Percentiles rank a stretch among this genome's conserved stretches.
These are phyloP conservation scores for Pisolithus thermaeus DNA, from an alignment of 1,284 basidiomycete genomes.

Conservation along the genomic window DNA sequence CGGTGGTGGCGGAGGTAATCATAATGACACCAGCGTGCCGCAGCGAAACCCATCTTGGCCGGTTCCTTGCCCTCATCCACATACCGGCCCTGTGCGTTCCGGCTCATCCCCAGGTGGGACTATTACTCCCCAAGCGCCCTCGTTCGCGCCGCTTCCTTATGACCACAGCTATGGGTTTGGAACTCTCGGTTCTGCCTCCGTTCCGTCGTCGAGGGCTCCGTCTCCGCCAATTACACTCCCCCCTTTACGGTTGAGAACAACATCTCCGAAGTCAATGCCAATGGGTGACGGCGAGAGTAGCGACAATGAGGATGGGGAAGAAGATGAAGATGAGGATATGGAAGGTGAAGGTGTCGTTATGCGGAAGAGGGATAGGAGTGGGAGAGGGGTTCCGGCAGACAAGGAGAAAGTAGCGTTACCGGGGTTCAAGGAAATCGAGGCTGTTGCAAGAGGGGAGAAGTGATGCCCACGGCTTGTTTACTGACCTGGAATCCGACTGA, in stretches of 20 bases:
- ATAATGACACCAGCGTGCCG: slow-evolving; percentile 12
- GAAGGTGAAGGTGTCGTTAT: neutral
- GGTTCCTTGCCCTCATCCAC: slow-evolving; percentile 17
- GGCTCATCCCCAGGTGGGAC: neutral
- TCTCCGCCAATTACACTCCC: slow-evolving; percentile 68
- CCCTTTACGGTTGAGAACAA: slow-evolving; percentile 47
- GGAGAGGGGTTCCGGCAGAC: slow-evolving; percentile 14
- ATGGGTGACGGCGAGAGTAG: slow-evolving; percentile 5
- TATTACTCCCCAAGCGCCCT: neutral
- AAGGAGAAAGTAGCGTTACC: slow-evolving; percentile 27
- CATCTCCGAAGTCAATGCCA: slow-evolving; percentile 19
- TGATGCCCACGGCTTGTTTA: slow-evolving; percentile 7
- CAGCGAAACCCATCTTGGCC: slow-evolving; percentile 36
- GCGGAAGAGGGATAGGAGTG: slow-evolving; percentile 17
- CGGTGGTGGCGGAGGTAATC: no score
- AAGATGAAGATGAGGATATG: slow-evolving; percentile 8
- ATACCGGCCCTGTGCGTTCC: slow-evolving; percentile 8
- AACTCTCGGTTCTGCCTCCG: slow-evolving; percentile 18
- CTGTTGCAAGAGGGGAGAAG: slow-evolving; percentile 20
- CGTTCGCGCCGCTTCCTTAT: no score
- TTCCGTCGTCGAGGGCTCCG: slow-evolving; percentile 53
- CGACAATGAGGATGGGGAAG: neutral
- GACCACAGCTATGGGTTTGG: no score
- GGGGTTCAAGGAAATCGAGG: slow-evolving; percentile 32
- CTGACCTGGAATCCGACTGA: no score